These are phyloP conservation scores for Cyclostephanos invisitatus DNA, from an alignment of 108 stramenopile genomes.

Conservation along the genomic window DNA sequence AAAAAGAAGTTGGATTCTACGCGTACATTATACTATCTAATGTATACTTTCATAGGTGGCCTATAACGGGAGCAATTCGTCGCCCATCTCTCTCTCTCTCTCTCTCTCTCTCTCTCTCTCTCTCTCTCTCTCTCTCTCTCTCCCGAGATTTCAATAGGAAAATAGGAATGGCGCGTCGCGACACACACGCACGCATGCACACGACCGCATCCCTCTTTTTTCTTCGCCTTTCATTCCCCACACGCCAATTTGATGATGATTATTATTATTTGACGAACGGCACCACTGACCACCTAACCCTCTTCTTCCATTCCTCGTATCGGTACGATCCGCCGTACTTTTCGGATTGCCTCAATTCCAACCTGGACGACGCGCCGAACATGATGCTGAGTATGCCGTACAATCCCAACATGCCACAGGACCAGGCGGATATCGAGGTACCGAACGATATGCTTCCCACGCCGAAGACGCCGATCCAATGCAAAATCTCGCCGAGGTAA, in stretches of 20 bases:
- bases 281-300: conserved; percentile 47
- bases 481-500: conserved; percentile 69
- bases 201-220: too few relatives aligned
- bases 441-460: conserved; percentile 58
- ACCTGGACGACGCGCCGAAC: conserved; percentile 50
- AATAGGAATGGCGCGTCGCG: too few relatives aligned
- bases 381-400: conserved; percentile 65
- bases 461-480: conserved; percentile 68
- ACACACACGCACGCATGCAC: too few relatives aligned
- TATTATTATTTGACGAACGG: conserved; percentile 44
- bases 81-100: too few relatives aligned
- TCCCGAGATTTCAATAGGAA: too few relatives aligned
- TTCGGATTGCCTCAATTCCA: conserved; percentile 63
- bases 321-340: conserved; percentile 54
- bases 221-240: background rate
- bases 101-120: too few relatives aligned
- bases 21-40: too few relatives aligned
- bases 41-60: too few relatives aligned
- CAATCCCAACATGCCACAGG: conserved; percentile 52
- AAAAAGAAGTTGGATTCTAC: too few relatives aligned
- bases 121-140: too few relatives aligned
- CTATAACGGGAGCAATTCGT: too few relatives aligned
- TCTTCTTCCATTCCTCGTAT: conserved; percentile 56
- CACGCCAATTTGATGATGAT: background rate
- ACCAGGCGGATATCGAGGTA: conserved; percentile 47